These are phyloP conservation scores for Arthrobotrys iridis DNA, from an alignment of 2,329 filamentous ascomycete species.

Conservation along the genomic window DNA sequence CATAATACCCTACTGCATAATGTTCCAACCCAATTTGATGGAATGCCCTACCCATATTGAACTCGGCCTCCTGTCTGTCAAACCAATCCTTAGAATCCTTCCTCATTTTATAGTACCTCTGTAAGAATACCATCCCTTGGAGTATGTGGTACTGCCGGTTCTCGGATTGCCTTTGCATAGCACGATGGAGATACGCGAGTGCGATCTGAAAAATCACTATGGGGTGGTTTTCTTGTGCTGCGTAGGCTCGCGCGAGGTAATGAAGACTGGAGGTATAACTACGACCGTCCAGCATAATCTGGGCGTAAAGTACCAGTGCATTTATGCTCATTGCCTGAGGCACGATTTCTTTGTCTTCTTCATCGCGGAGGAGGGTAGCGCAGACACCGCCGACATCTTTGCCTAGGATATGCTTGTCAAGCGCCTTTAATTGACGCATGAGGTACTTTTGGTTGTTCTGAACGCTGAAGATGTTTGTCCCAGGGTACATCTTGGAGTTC, in stretches of 20 bases:
- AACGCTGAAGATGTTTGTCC: constrained; percentile 57
- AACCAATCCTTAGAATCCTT: constrained; percentile 57
- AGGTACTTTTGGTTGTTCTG: constrained; percentile 78
- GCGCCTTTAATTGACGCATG: constrained; percentile 86
- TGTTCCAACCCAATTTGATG: constrained; percentile 76
- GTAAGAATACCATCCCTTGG: constrained; percentile 84
- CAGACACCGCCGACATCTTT: constrained; percentile 62
- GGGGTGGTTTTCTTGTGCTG: constrained; percentile 78
- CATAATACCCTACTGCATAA: constrained; percentile 78
- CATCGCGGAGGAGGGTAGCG: constrained; percentile 58
- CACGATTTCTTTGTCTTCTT: constrained; percentile 61
- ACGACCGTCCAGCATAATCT: constrained; percentile 84
- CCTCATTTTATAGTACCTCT: constrained; percentile 75
- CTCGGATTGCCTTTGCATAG: constrained; percentile 86
- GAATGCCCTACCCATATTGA: constrained; percentile 80
- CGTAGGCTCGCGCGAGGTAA: constrained; percentile 82
- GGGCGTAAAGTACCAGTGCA: constrained; percentile 86
- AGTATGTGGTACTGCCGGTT: constrained; percentile 88
- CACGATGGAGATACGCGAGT: constrained; percentile 85
- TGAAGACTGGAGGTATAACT: constrained; percentile 75
- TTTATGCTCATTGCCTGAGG: constrained; percentile 75
- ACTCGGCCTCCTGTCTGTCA: constrained; percentile 78
- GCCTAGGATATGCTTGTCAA: constrained; percentile 75
- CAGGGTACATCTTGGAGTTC: constrained; percentile 56
- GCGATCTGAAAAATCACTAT: constrained; percentile 83